phyloP scores from a whole-genome alignment of 83 land plant genomes.

The Picea engelmannii region DNA sequence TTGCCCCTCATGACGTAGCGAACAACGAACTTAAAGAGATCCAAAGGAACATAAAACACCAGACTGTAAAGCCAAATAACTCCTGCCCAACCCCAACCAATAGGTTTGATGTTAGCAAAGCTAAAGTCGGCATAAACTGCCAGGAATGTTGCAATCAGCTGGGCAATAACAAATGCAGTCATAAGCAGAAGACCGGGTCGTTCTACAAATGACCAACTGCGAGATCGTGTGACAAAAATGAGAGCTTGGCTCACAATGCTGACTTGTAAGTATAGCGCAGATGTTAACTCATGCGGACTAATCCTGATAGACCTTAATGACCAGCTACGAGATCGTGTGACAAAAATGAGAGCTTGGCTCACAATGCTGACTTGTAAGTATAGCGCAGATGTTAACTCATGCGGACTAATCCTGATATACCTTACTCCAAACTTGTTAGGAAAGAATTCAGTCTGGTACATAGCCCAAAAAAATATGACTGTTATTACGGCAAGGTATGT shows the following conservation, averaged over 20 bases:
- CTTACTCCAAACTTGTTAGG: conserved; percentile 24
- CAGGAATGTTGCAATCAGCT: too few relatives aligned
- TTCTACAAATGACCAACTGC: conserved; percentile 47
- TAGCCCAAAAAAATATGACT: too few relatives aligned
- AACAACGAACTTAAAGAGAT: conserved; percentile 47
- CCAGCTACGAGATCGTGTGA: conserved; percentile 53
- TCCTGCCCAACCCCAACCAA: conserved; percentile 31
- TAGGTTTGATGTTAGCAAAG: conserved; percentile 48
- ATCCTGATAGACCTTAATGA: conserved; percentile 23
- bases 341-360: conserved; percentile 14
- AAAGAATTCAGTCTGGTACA: too few relatives aligned
- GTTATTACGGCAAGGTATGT: too few relatives aligned
- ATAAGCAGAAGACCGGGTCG: too few relatives aligned
- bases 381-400: conserved; percentile 42
- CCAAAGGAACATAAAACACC: conserved; percentile 58
- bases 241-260: too few relatives aligned
- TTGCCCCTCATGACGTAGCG: conserved; percentile 56
- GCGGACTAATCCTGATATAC: conserved; percentile 12
- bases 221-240: too few relatives aligned
- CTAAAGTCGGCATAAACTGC: conserved; percentile 65
- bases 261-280: conserved; percentile 37
- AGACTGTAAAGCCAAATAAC: conserved; percentile 56
- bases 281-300: conserved; percentile 23
- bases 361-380: conserved; percentile 15
- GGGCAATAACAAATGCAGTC: too few relatives aligned